A percentile compares a stretch with the other conserved stretches of the same genome.
Conservation (phyloP, 306 rosid species). For the Pterocarpus macrocarpus region DNA sequence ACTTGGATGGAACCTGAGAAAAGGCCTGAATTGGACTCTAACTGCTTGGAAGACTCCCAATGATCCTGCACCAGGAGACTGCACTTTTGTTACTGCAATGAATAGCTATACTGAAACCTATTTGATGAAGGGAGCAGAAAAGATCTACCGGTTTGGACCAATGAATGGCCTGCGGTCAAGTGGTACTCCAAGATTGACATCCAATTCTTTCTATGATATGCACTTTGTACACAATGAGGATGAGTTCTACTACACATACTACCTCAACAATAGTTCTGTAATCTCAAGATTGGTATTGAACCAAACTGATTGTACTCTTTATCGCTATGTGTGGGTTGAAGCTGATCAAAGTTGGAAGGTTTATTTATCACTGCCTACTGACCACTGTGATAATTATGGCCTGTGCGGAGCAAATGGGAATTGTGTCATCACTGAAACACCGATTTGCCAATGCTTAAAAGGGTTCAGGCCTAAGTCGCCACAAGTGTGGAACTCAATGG, state of each 20-base stretch:
- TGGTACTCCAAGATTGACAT: not conserved
- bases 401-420: slow-evolving; percentile 25
- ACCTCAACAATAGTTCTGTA: not conserved
- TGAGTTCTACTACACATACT: not conserved
- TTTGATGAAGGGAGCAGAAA: not conserved
- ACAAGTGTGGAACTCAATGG: slow-evolving; percentile 16
- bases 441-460: slow-evolving; percentile 23
- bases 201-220: no score
- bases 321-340: not conserved
- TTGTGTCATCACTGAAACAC: slow-evolving; percentile 11
- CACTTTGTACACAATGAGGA: not conserved
- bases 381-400: not conserved
- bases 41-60: not conserved
- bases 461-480: slow-evolving; percentile 24
- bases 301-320: not conserved
- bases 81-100: not conserved
- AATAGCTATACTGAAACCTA: not conserved
- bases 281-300: no score
- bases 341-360: not conserved
- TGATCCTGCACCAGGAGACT: not conserved
- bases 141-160: not conserved
- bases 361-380: not conserved
- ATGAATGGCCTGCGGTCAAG: not conserved
- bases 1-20: not conserved
- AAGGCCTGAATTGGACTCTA: not conserved